Evolutionary conservation across 176 grass and related monocot species (phyloP), one percentile per base, ranked within the genome.

Genomic region (Tuctoria greenei): DNA sequence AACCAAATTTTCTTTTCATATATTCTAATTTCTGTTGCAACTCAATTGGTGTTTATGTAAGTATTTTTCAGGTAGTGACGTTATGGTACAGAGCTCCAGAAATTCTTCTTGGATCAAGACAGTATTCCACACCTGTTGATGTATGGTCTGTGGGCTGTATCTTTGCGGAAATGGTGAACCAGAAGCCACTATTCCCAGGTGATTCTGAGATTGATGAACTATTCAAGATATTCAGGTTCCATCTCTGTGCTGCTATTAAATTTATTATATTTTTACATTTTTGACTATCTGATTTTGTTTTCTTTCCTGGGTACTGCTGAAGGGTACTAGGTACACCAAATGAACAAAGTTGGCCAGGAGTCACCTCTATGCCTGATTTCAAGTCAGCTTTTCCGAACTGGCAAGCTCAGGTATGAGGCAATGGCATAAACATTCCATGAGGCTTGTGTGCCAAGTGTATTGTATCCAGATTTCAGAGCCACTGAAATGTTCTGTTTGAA

Each of bases 101-200:
- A 82, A 93, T 97, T 50, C 85, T 97, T 73, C 90, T 97, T 27
- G 93, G 93, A 52, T 82, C 93, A 0, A 79, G 90, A 70, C 87
- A 91, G 74, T 97, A 97, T 85, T 97, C 93, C 12, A 93, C 93
- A 43, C 93, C 93, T 41, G 93, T 97, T 62, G 93, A 97, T 86
- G 83, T 97, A 18, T 97, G 93, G 93, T 97, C 93, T 17, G 93
- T 93, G 37, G 93, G 93, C 17, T 97, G 93, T 86, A 97, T 97
- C 57, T 97, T 97, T 84, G 93, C 93, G 2, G 93, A 97, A 88
- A 97, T 97, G 93, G 93, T 93, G 69, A 97, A 90, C 86, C 90
- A 90, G 80, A 87, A 82, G 18, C 93, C 93, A 49, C 60, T 97
- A 60, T 93, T 97, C 46, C 93, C 93, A 62, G 93, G 93, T 55